Evolutionary conservation across 805 yeast species (phyloP).

Genomic region (Myxozyma mucilagina): DNA sequence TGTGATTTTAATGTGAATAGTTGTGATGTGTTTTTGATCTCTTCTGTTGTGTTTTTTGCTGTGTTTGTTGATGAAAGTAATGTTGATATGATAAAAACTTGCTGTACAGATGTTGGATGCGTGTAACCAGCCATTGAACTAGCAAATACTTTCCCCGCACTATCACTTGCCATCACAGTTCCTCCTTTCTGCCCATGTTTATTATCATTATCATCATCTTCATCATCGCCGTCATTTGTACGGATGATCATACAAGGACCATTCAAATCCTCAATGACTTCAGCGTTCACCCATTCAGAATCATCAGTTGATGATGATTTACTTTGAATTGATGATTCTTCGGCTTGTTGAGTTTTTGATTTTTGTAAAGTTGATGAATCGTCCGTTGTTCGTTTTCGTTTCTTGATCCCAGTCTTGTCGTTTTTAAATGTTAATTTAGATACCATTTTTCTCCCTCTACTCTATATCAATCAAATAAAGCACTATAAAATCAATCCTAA

Average conservation of each 20-base stretch:
- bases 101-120: constrained; percentile 41
- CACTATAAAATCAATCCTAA: too few relatives aligned
- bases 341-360: too few relatives aligned
- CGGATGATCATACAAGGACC: constrained; percentile 43
- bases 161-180: constrained; percentile 6
- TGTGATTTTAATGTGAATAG: constrained; percentile 37
- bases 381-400: constrained; percentile 11
- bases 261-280: constrained; percentile 34
- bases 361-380: too few relatives aligned
- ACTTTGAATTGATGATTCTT: constrained; percentile 14
- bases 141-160: constrained; percentile 32
- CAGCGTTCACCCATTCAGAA: constrained; percentile 39
- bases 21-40: constrained; percentile 4
- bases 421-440: constrained; percentile 44
- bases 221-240: too few relatives aligned
- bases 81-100: constrained; percentile 39
- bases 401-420: constrained; percentile 36
- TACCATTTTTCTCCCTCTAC: constrained; percentile 37
- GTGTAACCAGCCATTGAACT: constrained; percentile 28
- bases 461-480: background rate
- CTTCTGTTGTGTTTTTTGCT: background rate
- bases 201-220: too few relatives aligned
- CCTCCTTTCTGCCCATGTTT: background rate
- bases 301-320: background rate
- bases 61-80: constrained; percentile 19